These are phyloP conservation scores for Quambalaria eucalypti DNA, from an alignment of 1,284 basidiomycete genomes.

Conservation along the genomic window DNA sequence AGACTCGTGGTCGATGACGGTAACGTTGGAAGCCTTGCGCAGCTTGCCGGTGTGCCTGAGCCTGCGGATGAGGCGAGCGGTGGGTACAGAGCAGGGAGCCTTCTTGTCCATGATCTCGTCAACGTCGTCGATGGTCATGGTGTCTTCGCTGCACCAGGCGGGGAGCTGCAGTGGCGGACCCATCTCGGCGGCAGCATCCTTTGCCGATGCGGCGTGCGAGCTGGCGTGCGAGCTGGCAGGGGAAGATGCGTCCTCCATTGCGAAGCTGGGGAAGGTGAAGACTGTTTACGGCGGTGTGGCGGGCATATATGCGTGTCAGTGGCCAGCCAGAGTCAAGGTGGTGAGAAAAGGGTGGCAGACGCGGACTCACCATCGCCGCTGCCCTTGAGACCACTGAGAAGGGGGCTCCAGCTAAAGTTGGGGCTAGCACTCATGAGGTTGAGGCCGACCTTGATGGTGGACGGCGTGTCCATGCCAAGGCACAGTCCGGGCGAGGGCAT, in stretches of 20 bases:
- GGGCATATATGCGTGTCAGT: not conserved
- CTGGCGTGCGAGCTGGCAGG: no score
- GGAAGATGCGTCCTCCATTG: not conserved
- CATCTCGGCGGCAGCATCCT: not conserved
- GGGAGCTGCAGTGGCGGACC: not conserved
- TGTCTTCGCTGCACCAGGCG: not conserved
- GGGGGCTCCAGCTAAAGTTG: not conserved
- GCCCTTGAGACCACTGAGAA: not conserved
- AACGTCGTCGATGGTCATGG: constrained; percentile 5
- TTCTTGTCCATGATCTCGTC: not conserved
- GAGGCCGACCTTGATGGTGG: not conserved
- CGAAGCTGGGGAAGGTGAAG: not conserved
- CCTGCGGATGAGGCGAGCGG: not conserved
- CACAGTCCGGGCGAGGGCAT: not conserved
- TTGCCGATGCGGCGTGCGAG: not conserved
- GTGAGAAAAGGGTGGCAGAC: not conserved
- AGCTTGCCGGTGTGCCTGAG: not conserved
- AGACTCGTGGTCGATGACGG: no score
- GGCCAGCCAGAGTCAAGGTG: not conserved
- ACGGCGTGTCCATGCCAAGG: not conserved
- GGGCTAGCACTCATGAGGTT: not conserved
- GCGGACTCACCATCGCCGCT: not conserved
- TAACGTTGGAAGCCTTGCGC: not conserved
- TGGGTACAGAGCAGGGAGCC: not conserved
- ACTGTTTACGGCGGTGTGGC: not conserved